phyloP scores from a whole-genome alignment of 1,284 basidiomycete species.

The Ustilago curta region DNA sequence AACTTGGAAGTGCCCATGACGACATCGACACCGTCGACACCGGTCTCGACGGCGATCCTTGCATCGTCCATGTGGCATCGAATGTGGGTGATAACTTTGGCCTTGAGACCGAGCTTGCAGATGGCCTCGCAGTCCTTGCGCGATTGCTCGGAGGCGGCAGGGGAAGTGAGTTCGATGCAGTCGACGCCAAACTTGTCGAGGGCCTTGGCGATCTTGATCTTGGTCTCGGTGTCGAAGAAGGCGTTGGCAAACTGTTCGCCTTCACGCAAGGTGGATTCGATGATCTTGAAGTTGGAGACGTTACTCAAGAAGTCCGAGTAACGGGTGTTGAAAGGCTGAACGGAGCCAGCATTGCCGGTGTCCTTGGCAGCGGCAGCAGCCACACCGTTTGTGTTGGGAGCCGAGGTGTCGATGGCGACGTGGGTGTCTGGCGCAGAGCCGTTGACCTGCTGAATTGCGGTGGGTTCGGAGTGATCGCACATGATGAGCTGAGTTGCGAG shows the following conservation, averaged over 20 bases:
- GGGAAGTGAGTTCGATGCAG: slow-evolving; percentile 99
- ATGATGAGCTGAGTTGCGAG: slow-evolving; percentile 28
- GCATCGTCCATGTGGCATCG: slow-evolving; percentile 99
- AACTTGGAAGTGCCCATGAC: slow-evolving; percentile 99
- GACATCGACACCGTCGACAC: slow-evolving; percentile 97
- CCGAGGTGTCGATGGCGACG: slow-evolving; percentile 59
- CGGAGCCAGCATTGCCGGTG: slow-evolving; percentile 42
- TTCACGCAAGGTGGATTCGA: slow-evolving; percentile 96
- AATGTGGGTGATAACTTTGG: slow-evolving; percentile 98
- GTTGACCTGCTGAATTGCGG: slow-evolving; percentile 56
- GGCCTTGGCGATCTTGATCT: slow-evolving; percentile 97
- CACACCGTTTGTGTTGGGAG: slow-evolving; percentile 34
- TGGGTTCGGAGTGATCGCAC: slow-evolving; percentile 55
- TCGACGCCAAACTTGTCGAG: slow-evolving; percentile 80
- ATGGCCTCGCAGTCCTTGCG: slow-evolving; percentile 95
- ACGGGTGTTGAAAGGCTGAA: slow-evolving; percentile 58
- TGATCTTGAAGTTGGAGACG: slow-evolving; percentile 76
- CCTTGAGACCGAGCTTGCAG: slow-evolving; percentile 97
- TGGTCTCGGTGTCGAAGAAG: slow-evolving; percentile 99
- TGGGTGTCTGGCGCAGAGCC: slow-evolving; percentile 61
- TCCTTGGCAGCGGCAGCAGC: slow-evolving; percentile 30
- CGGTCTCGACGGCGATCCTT: slow-evolving; percentile 96
- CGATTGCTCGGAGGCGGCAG: slow-evolving; percentile 96
- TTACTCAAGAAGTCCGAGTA: slow-evolving; percentile 67
- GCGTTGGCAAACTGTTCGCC: slow-evolving; percentile 98